phyloP scores from a whole-genome alignment of 2,329 filamentous ascomycete genomes.

The Ophiostoma triangulosporum region DNA sequence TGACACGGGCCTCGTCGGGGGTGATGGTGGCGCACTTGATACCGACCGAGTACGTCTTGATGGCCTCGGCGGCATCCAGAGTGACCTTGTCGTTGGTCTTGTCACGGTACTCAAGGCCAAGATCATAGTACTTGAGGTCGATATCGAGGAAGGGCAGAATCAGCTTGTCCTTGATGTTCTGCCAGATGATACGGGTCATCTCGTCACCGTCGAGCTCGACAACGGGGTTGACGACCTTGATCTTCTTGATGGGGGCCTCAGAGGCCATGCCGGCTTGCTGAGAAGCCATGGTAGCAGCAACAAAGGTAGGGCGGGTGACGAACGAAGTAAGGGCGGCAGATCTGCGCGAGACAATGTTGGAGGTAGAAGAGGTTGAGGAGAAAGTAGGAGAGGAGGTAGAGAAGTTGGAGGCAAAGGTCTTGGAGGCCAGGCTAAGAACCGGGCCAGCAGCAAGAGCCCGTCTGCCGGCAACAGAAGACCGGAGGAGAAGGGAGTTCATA shows the following conservation, averaged over 20 bases:
- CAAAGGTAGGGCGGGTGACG: slow-evolving; percentile 4
- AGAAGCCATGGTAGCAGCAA: slow-evolving; percentile 37
- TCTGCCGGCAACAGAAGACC: slow-evolving; percentile 11
- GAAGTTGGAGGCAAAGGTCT: slow-evolving; percentile 7
- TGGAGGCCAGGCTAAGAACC: slow-evolving; percentile 11
- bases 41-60: slow-evolving; percentile 97
- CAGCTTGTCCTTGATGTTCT: slow-evolving; percentile 98
- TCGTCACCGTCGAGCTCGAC: slow-evolving; percentile 91
- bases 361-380: slow-evolving; percentile 5
- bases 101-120: slow-evolving; percentile 89
- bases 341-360: slow-evolving; percentile 3
- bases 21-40: slow-evolving; percentile 99
- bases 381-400: slow-evolving; percentile 7
- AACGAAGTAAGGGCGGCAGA: slow-evolving; percentile 3
- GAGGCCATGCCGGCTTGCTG: slow-evolving; percentile 10
- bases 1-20: slow-evolving; percentile 86
- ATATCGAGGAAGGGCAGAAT: slow-evolving; percentile 93
- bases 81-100: slow-evolving; percentile 95
- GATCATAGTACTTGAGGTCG: slow-evolving; percentile 95
- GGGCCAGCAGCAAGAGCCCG: slow-evolving; percentile 9
- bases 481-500: slow-evolving; percentile 12
- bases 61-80: slow-evolving; percentile 85
- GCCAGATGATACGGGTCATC: slow-evolving; percentile 99
- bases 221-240: slow-evolving; percentile 98
- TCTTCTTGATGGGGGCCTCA: slow-evolving; percentile 47